Base-by-base conservation (phyloP, 2,329 filamentous ascomycete species). In the Epichloe scottii region DNA sequence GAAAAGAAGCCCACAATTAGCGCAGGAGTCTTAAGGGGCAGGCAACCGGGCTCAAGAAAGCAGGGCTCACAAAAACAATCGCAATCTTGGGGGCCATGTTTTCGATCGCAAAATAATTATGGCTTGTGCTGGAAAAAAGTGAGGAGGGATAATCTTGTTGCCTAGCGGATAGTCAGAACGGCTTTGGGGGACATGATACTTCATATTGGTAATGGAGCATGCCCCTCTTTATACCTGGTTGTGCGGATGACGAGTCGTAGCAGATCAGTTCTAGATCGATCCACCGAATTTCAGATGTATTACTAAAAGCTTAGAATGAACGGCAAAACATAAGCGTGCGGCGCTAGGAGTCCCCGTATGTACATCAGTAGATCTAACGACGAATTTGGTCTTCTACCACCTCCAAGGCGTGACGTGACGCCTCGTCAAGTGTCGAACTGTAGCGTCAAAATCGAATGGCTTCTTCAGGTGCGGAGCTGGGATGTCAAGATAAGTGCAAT, bases 41-140 rank as follows among this genome's bases (percentile, higher is more conserved):
- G 14, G 14, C 3, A 26, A 21, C 15, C 23, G 44, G 39, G 48
- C n/a, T 17, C 6, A 11, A 51, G 41, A 46, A 49, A 46, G 41
- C 54, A 46, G 49, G 45, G 79, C 85, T 60, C 77, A 90, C 87
- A 70, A 82, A 94, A 68, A 95, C 81, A 71, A 95, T 93, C 62
- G 89, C 89, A 66, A 95, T 80, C 76, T 88, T 94, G 69, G 87
- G 87, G 73, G 87, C 87, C 89, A 95, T 94, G 63, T 62, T 77
- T 75, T 45, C 30, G 19, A 38, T 30, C 8, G 8, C 26, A 10
- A 3, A 4, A 30, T 10, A 30, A 30, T 10, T 30, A 4, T 4
- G 8, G 8, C 26, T 10, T 30, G 26, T 30, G 26, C 26, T 10
- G 4, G 4, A 1, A 30, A 10, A 26, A 30, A 10, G 26, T 30